Conservation (phyloP, 1,139 yeast species). For the Zygosaccharomyces sapae region DNA sequence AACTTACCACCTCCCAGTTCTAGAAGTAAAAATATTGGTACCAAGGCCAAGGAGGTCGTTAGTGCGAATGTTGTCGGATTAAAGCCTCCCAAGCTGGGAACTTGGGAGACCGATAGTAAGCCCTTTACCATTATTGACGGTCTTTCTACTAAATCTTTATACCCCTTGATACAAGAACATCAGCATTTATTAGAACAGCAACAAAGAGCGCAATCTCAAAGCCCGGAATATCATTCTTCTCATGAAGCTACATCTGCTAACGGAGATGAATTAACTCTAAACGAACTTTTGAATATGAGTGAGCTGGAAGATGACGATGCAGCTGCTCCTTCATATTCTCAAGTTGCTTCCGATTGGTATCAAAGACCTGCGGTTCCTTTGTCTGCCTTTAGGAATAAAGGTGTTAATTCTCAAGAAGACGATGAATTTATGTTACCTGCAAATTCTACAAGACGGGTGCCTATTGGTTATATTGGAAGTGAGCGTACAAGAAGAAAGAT, state of each 20-base stretch:
- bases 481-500: conserved; percentile 36
- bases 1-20: conserved; percentile 64
- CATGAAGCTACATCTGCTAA: conserved; percentile 29
- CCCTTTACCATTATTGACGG: conserved; percentile 97
- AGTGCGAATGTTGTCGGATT: conserved; percentile 80
- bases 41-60: conserved; percentile 79
- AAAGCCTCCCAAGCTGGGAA: conserved; percentile 86
- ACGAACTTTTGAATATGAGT: conserved; percentile 81
- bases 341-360: conserved; percentile 31
- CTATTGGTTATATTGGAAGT: conserved; percentile 37
- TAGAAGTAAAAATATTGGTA: conserved; percentile 52
- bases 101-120: conserved; percentile 81
- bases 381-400: conserved; percentile 85
- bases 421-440: conserved; percentile 33
- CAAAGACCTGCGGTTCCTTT: conserved; percentile 67
- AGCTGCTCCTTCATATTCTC: conserved; percentile 32
- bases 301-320: conserved; percentile 79
- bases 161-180: conserved; percentile 39
- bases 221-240: conserved; percentile 15
- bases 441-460: conserved; percentile 32
- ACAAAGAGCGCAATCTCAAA: conserved; percentile 22
- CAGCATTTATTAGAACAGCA: conserved; percentile 29
- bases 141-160: conserved; percentile 73
- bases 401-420: conserved; percentile 38
- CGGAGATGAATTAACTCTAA: conserved; percentile 67